Base-by-base conservation (phyloP, 176 grass and related monocot species). In the Poa annua region DNA sequence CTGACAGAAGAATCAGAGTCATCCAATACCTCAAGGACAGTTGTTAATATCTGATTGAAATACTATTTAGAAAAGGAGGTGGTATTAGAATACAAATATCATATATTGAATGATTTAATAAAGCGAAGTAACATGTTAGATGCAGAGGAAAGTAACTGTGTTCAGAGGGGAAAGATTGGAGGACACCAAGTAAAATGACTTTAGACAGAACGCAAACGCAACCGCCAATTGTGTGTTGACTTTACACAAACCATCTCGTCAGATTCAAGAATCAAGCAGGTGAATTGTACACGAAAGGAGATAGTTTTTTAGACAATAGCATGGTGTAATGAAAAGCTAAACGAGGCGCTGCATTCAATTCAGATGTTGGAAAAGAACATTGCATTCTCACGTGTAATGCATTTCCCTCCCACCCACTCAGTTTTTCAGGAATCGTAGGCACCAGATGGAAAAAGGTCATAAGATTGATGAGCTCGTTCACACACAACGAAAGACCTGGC, bases 41-140 rank as follows among this genome's bases (percentile, higher is more conserved):
- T 85, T 74, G 94, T 92, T 62, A 97, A 89, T 66, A 97, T 92
- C 83, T 97, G 94, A 89, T 97, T 92, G 90, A 97, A 94, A 83
- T 94, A 94, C 92, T 94, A 35, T 84, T 41, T 62, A 81, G 54
- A 85, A 24, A 68, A 29, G 33, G 51, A 71, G 19, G 34, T 61
- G 8, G 39, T 55, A 85, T 93, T 81, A 97, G 81, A 75, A 66
- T 57, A 59, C 59, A 66, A 45, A 33, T 69, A 81, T 51, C 36
- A 66, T 53, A 26, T 44, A 61, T 22, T 56, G 19, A 77, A 87
- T 20, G 32, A 76, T 22, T 2, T 57, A 82, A 82, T 15, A 26
- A 48, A 8, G 13, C 7, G 0, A 72, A 74, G 36, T 74, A 74
- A 36, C 19, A 83, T 45, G 33, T 15, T 19, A 74, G 13, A 48